Conservation (phyloP, 257 asterid species). For the Solanum clarkiae region DNA sequence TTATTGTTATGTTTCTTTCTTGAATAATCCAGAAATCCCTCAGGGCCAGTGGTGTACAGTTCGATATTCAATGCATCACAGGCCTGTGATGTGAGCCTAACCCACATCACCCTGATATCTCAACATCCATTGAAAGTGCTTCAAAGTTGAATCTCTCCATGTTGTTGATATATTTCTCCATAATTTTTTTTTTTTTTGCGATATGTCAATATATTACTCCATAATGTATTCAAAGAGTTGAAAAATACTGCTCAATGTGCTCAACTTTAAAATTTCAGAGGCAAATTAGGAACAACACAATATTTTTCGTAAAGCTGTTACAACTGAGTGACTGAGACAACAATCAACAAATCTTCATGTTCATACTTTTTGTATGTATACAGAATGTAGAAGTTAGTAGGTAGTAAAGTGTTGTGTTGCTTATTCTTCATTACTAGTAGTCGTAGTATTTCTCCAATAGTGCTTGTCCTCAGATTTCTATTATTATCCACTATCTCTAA, state of each 20-base stretch:
- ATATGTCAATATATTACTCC: neutral
- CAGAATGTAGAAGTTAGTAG: neutral
- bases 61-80: neutral
- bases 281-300: neutral
- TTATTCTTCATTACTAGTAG: neutral
- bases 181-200: too few species aligned
- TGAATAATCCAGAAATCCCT: neutral
- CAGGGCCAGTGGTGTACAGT: neutral
- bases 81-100: neutral
- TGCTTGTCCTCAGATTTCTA: neutral
- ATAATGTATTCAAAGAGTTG: neutral
- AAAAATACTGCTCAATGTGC: neutral
- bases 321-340: neutral
- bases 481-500: neutral
- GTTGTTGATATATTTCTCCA: too few species aligned
- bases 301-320: neutral
- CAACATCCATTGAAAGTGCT: neutral
- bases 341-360: neutral
- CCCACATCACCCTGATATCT: neutral
- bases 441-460: neutral
- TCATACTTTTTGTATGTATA: neutral
- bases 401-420: neutral
- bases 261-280: neutral
- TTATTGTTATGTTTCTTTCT: neutral
- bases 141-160: neutral